phyloP scores from a whole-genome alignment of 2,329 filamentous ascomycete species.

The Colletotrichum chrysophilum region DNA sequence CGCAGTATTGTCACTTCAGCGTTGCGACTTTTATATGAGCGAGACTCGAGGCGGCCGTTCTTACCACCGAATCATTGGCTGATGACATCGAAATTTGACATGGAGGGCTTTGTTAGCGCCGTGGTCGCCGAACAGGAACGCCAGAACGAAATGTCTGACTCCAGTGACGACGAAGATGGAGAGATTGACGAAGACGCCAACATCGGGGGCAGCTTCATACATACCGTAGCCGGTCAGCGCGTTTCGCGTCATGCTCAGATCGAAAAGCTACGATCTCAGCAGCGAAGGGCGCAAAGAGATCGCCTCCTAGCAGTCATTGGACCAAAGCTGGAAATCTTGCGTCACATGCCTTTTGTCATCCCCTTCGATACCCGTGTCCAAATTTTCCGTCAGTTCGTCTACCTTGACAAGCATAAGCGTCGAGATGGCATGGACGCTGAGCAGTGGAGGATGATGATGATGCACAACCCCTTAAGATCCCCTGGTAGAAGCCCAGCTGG shows the following conservation, averaged over 20 bases:
- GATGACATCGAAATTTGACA: conserved; percentile 87
- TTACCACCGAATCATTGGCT: conserved; percentile 88
- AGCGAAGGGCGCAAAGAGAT: conserved; percentile 70
- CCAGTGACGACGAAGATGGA: conserved; percentile 36
- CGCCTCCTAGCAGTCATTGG: conserved; percentile 80
- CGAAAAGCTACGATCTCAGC: conserved; percentile 67
- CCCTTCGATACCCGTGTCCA: conserved; percentile 90
- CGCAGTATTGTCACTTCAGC: conserved; percentile 81
- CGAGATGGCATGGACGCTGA: conserved; percentile 65
- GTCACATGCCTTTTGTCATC: conserved; percentile 97
- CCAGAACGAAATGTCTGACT: conserved; percentile 59
- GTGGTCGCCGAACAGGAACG: conserved; percentile 89
- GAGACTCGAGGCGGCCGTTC: conserved; percentile 88
- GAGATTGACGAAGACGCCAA: conserved; percentile 30
- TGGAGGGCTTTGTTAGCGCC: conserved; percentile 84
- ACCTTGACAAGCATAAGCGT: conserved; percentile 77
- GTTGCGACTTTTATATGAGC: conserved; percentile 87
- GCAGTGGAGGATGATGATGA: conserved; percentile 24
- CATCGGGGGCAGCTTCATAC: conserved; percentile 20
- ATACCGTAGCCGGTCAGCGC: conserved; percentile 57
- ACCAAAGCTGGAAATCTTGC: conserved; percentile 86
- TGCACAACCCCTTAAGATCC: conserved; percentile 20
- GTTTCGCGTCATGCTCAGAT: conserved; percentile 67
- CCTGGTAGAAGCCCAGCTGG: conserved; percentile 44
- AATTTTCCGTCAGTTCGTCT: conserved; percentile 93